Evolutionary conservation across 257 asterid species (phyloP).

Genomic region (Solanum paucissectum): DNA sequence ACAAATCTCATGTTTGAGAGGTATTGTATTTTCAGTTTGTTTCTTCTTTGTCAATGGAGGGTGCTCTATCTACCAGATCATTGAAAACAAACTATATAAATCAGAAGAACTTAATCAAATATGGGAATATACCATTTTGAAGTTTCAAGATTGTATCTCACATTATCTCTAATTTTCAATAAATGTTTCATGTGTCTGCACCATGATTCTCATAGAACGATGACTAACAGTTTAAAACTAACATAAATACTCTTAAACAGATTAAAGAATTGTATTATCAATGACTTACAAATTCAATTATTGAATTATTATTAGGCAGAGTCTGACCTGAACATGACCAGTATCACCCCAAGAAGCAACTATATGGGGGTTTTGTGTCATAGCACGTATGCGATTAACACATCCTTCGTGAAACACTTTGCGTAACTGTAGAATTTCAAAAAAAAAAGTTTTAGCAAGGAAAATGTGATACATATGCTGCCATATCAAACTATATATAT

Average conservation of each 20-base stretch:
- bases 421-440: slow-evolving; percentile 31
- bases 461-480: not conserved
- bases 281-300: not conserved
- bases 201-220: not conserved
- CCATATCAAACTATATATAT: not conserved
- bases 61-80: not conserved
- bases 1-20: not conserved
- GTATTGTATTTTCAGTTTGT: not conserved
- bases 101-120: not conserved
- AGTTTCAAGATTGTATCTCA: not conserved
- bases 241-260: not conserved
- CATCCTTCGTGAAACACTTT: slow-evolving; percentile 72
- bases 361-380: slow-evolving; percentile 80
- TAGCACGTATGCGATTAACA: slow-evolving; percentile 83
- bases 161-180: not conserved
- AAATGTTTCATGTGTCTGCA: not conserved
- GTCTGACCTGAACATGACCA: slow-evolving; percentile 76
- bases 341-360: slow-evolving; percentile 91
- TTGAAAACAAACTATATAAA: not conserved
- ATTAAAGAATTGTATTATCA: not conserved
- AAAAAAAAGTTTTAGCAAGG: not conserved
- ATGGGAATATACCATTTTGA: not conserved
- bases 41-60: not conserved
- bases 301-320: not conserved
- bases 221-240: not conserved